Evolutionary conservation across 2,329 filamentous ascomycete species (phyloP), one percentile per base, ranked within the genome.

Genomic region (Ophiocordyceps camponoti-floridani): DNA sequence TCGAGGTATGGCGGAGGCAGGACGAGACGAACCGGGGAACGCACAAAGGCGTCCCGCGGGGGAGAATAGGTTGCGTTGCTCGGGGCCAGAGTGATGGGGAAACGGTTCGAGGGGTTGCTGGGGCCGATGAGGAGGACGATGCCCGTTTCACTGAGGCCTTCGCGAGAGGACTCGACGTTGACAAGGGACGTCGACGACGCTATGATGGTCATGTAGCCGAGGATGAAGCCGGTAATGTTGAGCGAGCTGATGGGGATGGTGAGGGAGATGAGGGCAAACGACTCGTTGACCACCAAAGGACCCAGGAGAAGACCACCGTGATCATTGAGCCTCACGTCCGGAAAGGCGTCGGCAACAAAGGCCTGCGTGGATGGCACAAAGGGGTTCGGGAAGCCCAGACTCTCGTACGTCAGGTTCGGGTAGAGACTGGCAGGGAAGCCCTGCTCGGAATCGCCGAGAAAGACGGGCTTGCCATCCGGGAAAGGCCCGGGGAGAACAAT

Each of bases 141-240:
- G 6, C 85, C 86, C 0, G 78, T 84, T 0, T 69, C 58, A 23
- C 78, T 83, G 9, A 94, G 57, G 1, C 84, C 85, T 57, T 87
- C 82, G 2, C 68, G 63, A 2, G 80, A 82, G 16, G 64, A 61
- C 26, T 79, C 64, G 1, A 86, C 71, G 41, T 69, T 60, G n/a
- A 77, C 64, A 4, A 91, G 66, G 1, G 81, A 69, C 4, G 65
- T 63, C 2, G 80, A 80, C 46, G 83, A 75, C 45, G 83, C 72
- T n/a, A 94, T 68, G 2, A 89, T 65, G 1, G 86, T 94, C 65
- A 94, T 73, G 66, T 86, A 94, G 2, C 85, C 88, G 5, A 94
- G 68, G 1, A 89, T 73, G 49, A 82, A 77, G 4, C 64, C 64
- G 18, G 40, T 62, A 58, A 2, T 72, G 70, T 2, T 69, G 68